Conservation (phyloP, 2,329 filamentous ascomycete genomes). For the Alternaria rosae region DNA sequence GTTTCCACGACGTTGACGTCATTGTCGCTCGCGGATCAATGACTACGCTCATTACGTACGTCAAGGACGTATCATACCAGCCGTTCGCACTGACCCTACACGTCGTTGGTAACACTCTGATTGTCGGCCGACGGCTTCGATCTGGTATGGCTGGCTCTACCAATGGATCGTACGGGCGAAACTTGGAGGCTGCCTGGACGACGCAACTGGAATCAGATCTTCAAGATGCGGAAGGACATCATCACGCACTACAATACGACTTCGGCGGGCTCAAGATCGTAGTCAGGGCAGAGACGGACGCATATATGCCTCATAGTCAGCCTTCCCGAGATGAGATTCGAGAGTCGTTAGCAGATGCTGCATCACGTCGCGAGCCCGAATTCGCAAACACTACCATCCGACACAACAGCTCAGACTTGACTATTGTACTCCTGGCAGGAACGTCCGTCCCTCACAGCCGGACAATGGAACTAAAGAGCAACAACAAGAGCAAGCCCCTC, state of each 20-base stretch:
- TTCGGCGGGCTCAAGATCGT: neutral
- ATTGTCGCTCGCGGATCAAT: neutral
- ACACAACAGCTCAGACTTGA: neutral
- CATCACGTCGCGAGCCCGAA: neutral
- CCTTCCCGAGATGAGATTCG: neutral
- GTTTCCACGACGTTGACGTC: neutral
- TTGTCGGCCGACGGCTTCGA: neutral
- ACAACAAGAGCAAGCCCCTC: neutral
- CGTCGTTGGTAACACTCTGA: neutral
- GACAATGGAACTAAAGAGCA: neutral
- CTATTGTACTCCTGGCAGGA: neutral
- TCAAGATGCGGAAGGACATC: conserved; percentile 3
- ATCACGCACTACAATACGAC: neutral
- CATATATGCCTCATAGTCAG: neutral
- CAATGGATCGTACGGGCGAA: neutral
- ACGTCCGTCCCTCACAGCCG: neutral
- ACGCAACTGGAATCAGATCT: neutral
- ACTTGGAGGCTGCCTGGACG: neutral
- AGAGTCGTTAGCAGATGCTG: neutral
- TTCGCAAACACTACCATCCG: neutral
- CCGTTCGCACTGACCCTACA: neutral
- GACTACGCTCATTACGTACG: neutral
- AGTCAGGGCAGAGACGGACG: neutral
- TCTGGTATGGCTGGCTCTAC: neutral
- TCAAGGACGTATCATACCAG: neutral